These are phyloP conservation scores for Heliamphora pulchella DNA, from an alignment of 179 eudicot genomes.

Conservation along the genomic window DNA sequence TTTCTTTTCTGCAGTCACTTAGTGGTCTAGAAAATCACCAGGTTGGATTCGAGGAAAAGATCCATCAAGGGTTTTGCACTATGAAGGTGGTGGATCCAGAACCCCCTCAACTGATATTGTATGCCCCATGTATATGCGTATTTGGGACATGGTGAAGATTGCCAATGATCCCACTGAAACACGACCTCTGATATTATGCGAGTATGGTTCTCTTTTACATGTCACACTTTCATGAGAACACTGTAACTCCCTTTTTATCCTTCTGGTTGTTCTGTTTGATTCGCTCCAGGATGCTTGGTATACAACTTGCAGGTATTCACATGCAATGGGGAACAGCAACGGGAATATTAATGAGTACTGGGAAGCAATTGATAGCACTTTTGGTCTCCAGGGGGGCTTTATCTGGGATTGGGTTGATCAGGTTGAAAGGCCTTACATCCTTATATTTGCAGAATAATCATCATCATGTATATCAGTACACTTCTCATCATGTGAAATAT, in stretches of 20 bases:
- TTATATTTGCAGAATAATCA: not conserved
- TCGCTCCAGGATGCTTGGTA: constrained; percentile 11
- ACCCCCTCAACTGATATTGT: constrained; percentile 91
- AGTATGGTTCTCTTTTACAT: constrained; percentile 43
- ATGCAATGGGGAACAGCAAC: constrained; percentile 97
- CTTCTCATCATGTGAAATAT: not conserved
- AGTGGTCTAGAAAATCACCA: constrained; percentile 24
- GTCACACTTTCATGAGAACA: not conserved
- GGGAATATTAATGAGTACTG: constrained; percentile 80
- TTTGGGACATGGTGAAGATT: constrained; percentile 80
- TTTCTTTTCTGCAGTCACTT: constrained; percentile 4
- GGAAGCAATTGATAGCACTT: constrained; percentile 92
- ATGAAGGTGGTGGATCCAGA: constrained; percentile 97
- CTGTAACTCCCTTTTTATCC: not conserved
- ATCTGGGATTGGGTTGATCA: constrained; percentile 99
- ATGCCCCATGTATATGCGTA: constrained; percentile 98
- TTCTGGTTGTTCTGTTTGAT: not conserved
- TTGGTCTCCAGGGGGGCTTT: constrained; percentile 99
- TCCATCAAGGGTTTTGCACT: constrained; percentile 78
- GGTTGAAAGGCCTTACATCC: constrained; percentile 27
- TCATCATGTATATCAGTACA: not conserved
- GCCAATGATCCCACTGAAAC: constrained; percentile 83
- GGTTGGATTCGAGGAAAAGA: constrained; percentile 93
- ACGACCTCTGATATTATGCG: constrained; percentile 92
- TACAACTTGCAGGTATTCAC: constrained; percentile 62